A percentile compares a stretch with the other conserved stretches of the same genome.
Conservation (phyloP, 2,329 filamentous ascomycete genomes). For the Fusarium foetens region DNA sequence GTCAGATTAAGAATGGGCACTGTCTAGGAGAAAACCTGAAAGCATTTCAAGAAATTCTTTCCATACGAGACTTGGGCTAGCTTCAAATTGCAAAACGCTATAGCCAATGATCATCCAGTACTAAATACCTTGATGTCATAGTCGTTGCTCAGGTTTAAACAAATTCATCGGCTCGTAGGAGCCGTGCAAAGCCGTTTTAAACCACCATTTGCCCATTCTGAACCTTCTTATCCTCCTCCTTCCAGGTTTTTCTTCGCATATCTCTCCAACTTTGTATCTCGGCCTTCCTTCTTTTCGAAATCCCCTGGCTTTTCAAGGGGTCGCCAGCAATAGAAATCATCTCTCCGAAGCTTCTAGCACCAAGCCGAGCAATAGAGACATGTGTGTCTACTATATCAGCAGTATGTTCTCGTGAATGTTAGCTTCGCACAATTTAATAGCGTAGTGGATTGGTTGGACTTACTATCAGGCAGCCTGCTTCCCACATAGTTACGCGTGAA, state of each 20-base stretch:
- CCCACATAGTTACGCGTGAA: background rate
- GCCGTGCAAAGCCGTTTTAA: background rate
- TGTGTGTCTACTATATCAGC: background rate
- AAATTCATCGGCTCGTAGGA: accelerated
- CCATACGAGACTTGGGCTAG: accelerated
- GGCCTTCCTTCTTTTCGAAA: accelerated
- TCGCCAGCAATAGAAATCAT: accelerated
- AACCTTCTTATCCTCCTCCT: background rate
- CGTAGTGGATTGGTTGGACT: accelerated
- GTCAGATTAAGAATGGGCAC: accelerated
- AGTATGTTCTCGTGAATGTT: accelerated
- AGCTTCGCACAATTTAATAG: accelerated
- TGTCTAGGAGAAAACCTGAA: accelerated
- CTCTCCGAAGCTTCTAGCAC: accelerated
- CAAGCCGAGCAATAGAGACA: background rate
- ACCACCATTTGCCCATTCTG: background rate
- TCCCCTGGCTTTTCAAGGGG: accelerated
- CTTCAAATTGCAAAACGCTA: accelerated
- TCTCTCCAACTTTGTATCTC: background rate
- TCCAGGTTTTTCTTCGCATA: background rate
- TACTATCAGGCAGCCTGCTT: background rate
- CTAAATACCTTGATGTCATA: background rate
- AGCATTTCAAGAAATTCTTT: too few relatives aligned
- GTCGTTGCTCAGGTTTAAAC: background rate
- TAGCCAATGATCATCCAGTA: background rate